Base-by-base conservation (phyloP, 2,329 filamentous ascomycete genomes). In the Lachnellula arida region DNA sequence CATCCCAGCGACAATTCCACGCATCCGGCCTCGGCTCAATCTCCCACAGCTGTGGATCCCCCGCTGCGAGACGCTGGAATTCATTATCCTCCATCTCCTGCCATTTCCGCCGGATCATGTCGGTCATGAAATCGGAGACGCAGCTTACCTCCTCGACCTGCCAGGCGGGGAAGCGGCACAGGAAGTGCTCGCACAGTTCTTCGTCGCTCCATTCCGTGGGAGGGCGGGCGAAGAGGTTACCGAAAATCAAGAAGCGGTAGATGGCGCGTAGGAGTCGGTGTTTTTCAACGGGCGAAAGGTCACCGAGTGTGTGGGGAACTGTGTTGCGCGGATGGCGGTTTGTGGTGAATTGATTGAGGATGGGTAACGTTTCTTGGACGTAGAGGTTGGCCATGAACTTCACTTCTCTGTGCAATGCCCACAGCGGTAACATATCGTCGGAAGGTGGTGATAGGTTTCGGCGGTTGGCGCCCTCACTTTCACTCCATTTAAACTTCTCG, bases 91-190 rank as follows among this genome's bases (percentile, higher is more conserved):
- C 54, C 34, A 52, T 25, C 17, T 56, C 54, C n/a, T 49, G 40
- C 54, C 49, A 48, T 47, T 52, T 54, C 28, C 35, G 14, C 44
- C 39, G 25, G n/a, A 56, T 42, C 19, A 17, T 52, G 43, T 56
- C 25, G 8, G 12, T 35, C 8, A 56, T 47, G 14, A 56, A 51
- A 37, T 52, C 54, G n/a, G 49, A n/a, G 12, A 56, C 48, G 11
- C 49, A 48, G 28, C 44, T 56, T 34, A 56, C 14, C 44, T 56
- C 54, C 19, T 56, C 54, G 39, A 56, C 54, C 39, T 56, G 19
- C 54, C 54, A 56, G 44, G 43, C 23, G 6, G 49, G n/a, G 37
- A 56, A 56, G n/a, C 34, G 46, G 17, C 46, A 49, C n/a, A 54
- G 46, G 37, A 54, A 54, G 14, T 40, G 23, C 28, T 48, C 44